Evolutionary conservation across 2,329 filamentous ascomycete genomes (phyloP).

Genomic region (Cladosporium austrohemisphaericum): DNA sequence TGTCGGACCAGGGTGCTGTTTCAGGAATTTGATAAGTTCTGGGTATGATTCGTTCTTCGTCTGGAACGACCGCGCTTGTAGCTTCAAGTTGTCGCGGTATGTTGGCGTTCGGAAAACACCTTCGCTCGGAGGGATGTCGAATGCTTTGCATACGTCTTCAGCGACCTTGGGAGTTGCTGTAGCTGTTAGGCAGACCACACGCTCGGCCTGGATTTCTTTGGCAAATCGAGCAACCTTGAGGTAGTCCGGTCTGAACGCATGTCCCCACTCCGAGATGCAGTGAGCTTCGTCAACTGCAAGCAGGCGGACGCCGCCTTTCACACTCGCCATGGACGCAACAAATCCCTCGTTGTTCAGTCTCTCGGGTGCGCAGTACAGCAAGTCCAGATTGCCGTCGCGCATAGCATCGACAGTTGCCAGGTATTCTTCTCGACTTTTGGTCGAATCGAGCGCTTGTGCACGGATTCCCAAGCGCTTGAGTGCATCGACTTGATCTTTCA

Average conservation of each 20-base stretch:
- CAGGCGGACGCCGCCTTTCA: conserved; percentile 54
- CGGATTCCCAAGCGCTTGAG: conserved; percentile 48
- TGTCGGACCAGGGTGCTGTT: conserved; percentile 50
- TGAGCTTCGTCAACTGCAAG: conserved; percentile 58
- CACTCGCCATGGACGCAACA: conserved; percentile 52
- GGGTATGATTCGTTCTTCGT: conserved; percentile 46
- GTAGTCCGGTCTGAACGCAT: conserved; percentile 39
- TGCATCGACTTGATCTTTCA: conserved; percentile 60
- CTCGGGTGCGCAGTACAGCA: conserved; percentile 59
- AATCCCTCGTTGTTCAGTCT: conserved; percentile 60
- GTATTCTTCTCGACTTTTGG: conserved; percentile 44
- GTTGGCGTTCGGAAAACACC: conserved; percentile 58
- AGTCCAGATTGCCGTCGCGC: conserved; percentile 46
- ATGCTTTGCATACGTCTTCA: conserved; percentile 52
- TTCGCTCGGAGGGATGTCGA: conserved; percentile 43
- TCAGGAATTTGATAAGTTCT: conserved; percentile 48
- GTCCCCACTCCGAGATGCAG: conserved; percentile 50
- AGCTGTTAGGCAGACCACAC: conserved; percentile 58
- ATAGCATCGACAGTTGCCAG: conserved; percentile 44
- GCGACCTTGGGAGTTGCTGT: conserved; percentile 57
- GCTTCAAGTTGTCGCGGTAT: conserved; percentile 56
- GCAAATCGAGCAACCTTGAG: conserved; percentile 55
- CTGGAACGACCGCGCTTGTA: conserved; percentile 47
- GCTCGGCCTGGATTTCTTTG: conserved; percentile 53
- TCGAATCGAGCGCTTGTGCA: conserved; percentile 56